These are phyloP conservation scores for Diaporthe aspalathi DNA, from an alignment of 2,329 filamentous ascomycete species.

Conservation along the genomic window DNA sequence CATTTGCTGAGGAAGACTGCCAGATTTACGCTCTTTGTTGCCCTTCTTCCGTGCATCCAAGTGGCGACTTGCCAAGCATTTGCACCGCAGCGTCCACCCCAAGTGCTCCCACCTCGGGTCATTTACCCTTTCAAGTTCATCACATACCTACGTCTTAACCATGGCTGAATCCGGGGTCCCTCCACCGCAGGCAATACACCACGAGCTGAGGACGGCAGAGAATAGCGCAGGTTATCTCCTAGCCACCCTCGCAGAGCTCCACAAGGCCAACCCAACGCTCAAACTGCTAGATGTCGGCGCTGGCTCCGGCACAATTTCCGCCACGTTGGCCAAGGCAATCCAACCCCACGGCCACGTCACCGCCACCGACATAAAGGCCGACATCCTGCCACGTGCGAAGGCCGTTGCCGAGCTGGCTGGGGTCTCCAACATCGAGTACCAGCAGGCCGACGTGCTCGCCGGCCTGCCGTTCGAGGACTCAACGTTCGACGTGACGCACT, in stretches of 20 bases:
- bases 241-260: slow-evolving; percentile 43
- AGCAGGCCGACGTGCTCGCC: slow-evolving; percentile 48
- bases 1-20: neutral
- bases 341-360: slow-evolving; percentile 54
- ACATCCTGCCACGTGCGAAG: slow-evolving; percentile 54
- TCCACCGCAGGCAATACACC: slow-evolving; percentile 31
- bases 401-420: slow-evolving; percentile 50
- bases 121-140: neutral
- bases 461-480: slow-evolving; percentile 46
- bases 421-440: slow-evolving; percentile 44
- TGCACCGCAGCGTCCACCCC: neutral
- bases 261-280: slow-evolving; percentile 41
- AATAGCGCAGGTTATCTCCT: slow-evolving; percentile 46
- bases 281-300: slow-evolving; percentile 59
- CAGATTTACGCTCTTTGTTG: neutral
- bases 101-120: neutral
- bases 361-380: slow-evolving; percentile 56
- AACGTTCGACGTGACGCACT: slow-evolving; percentile 46
- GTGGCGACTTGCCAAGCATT: neutral
- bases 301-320: slow-evolving; percentile 60
- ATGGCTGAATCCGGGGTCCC: neutral
- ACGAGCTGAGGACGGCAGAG: slow-evolving; percentile 28
- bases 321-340: slow-evolving; percentile 54
- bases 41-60: neutral
- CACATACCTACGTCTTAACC: neutral